Base-by-base conservation (phyloP, 345 rosid genomes). In the Eucalyptus rudis region DNA sequence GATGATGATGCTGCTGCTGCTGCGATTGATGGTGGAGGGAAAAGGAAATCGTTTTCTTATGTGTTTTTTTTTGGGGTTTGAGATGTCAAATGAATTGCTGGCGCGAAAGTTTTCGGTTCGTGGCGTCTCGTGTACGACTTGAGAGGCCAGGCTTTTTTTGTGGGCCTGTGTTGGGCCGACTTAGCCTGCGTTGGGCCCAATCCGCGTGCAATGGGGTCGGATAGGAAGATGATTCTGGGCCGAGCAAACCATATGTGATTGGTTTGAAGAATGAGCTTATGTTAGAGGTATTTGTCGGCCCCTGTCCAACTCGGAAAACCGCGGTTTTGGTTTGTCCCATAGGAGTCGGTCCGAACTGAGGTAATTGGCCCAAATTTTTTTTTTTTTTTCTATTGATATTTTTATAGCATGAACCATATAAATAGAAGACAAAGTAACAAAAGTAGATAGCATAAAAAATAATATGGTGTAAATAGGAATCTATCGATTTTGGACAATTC, bases 401-500 rank as follows among this genome's bases (percentile, higher is more conserved):
- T 66, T 68, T 68, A 10, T 71, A 71, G 25, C 13, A 71, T 4
- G 16, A 68, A 31, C 80, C 43, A 68, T 31, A 68, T 4, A 31
- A 31, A 64, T n/a, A 4, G 36, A 64, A 64, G 76, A 14, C 36
- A 14, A 64, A 62, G 71, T 62, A 62, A 29, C 17, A n/a, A 31
- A 31, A 15, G 11, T 0, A 15, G 6, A 66, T n/a, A 15, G 11
- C 10, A 3, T 66, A 68, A 16, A 8, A 31, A 17, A 15, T 15
- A 66, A 16, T 1, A 31, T 15, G 24, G 6, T 66, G 43, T 31
- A 16, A 31, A 66, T 33, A 31, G 19, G 3, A 27, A 59, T 5
- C 0, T 12, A 0, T 25, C 4, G 13, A 0, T 58, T 58, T 5
- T 58, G n/a, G 64, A 2, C 25, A 16, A 54, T 24, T 56, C 27